These are phyloP conservation scores for Brachypodium distachyon DNA, from an alignment of 202 grass and related monocot species.

Conservation along the genomic window DNA sequence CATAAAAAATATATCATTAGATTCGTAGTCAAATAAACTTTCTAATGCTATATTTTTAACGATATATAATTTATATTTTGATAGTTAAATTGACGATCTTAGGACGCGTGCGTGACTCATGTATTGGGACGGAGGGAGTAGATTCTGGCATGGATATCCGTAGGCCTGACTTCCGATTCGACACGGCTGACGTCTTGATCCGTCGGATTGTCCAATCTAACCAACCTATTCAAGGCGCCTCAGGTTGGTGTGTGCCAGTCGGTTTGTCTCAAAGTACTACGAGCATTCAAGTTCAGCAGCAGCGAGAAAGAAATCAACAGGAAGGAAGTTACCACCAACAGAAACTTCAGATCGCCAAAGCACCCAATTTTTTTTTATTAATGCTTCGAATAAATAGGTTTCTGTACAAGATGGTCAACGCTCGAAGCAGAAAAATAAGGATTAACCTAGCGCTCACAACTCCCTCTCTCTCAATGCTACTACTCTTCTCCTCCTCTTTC, in stretches of 20 bases:
- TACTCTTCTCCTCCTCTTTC: background rate
- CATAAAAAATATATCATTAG: no score
- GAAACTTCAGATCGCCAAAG: background rate
- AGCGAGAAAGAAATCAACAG: background rate
- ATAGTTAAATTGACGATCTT: no score
- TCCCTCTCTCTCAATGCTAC: background rate
- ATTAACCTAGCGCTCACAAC: constrained; percentile 16
- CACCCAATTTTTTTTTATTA: constrained; percentile 23
- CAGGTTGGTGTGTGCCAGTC: background rate
- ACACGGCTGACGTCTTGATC: background rate
- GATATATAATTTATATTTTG: no score
- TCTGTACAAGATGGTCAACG: constrained; percentile 23
- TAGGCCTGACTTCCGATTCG: background rate
- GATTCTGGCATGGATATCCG: background rate
- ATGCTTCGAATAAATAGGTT: constrained; percentile 14
- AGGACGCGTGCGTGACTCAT: no score
- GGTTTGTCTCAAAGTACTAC: background rate
- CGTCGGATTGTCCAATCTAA: background rate
- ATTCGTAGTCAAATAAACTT: no score
- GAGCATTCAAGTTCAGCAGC: background rate
- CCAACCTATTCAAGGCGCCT: background rate
- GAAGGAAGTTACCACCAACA: background rate
- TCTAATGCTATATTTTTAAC: no score
- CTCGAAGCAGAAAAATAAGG: constrained; percentile 35
- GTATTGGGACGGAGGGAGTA: background rate